Percentiles rank a stretch among this genome's conserved stretches.
These are phyloP conservation scores for Acorus gramineus DNA, from an alignment of 106 monocot species.

Conservation along the genomic window DNA sequence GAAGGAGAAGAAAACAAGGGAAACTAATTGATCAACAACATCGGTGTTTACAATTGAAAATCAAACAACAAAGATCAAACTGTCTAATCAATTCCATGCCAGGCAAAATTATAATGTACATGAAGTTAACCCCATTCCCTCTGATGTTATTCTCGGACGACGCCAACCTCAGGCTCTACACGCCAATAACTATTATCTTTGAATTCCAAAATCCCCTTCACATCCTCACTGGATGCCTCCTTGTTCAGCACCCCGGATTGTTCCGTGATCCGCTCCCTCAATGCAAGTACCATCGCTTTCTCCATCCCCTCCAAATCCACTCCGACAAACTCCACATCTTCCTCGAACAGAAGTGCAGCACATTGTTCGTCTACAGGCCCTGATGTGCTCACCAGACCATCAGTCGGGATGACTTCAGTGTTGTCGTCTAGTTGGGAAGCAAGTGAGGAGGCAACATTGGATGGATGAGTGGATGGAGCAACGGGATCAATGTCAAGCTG, in stretches of 20 bases:
- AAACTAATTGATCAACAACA: too few species aligned
- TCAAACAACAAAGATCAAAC: too few species aligned
- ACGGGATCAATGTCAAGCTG: not conserved
- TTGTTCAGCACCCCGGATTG: conserved; percentile 1
- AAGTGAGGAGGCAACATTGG: too few species aligned
- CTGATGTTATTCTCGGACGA: conserved; percentile 21
- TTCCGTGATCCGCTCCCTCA: not conserved
- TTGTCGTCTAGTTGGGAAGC: too few species aligned
- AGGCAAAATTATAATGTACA: too few species aligned
- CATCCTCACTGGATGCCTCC: conserved; percentile 4
- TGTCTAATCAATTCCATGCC: too few species aligned
- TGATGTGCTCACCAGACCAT: conserved; percentile 4
- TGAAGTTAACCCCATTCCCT: too few species aligned
- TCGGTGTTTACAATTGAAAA: too few species aligned
- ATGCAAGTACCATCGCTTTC: not conserved
- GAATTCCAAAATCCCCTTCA: conserved; percentile 12
- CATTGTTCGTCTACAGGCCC: not conserved
- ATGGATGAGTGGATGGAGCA: too few species aligned
- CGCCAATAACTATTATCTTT: conserved; percentile 16
- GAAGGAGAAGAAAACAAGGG: too few species aligned
- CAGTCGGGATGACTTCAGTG: not conserved
- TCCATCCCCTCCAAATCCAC: conserved; percentile 12
- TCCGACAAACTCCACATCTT: conserved; percentile 26
- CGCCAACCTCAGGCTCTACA: conserved; percentile 25
- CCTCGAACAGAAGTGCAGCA: conserved; percentile 16